phyloP scores from a whole-genome alignment of 345 rosid species.

The Populus alba region DNA sequence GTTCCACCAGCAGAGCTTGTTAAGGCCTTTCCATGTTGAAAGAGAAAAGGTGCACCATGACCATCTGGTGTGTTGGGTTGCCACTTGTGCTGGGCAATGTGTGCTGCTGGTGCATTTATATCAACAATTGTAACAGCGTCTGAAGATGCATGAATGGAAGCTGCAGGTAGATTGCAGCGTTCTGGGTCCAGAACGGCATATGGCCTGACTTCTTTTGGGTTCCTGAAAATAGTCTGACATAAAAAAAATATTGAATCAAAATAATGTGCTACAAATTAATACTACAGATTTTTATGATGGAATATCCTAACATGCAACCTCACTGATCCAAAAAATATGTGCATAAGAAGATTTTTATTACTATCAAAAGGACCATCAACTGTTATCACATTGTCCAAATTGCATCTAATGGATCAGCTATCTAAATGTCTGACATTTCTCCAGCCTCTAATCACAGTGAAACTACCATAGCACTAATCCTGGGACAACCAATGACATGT shows the following conservation, averaged over 20 bases:
- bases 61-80: conserved; percentile 98
- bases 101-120: conserved; percentile 88
- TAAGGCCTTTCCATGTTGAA: conserved; percentile 77
- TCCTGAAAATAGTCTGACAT: conserved; percentile 87
- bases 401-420: not conserved
- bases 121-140: conserved; percentile 78
- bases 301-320: conserved; percentile 5
- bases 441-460: not conserved
- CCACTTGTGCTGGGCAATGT: conserved; percentile 87
- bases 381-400: not conserved
- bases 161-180: conserved; percentile 94
- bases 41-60: conserved; percentile 87
- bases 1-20: conserved; percentile 66
- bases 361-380: not conserved
- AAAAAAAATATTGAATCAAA: conserved; percentile 11
- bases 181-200: conserved; percentile 74
- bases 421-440: not conserved
- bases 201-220: conserved; percentile 79
- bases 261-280: conserved; percentile 5
- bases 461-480: not conserved
- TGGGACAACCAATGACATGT: not conserved
- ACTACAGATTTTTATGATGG: not conserved
- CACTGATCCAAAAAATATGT: not conserved
- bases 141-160: conserved; percentile 83
- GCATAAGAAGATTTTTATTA: not conserved